Evolutionary conservation across 2,329 filamentous ascomycete species (phyloP).

Genomic region (Ascochyta fabae): DNA sequence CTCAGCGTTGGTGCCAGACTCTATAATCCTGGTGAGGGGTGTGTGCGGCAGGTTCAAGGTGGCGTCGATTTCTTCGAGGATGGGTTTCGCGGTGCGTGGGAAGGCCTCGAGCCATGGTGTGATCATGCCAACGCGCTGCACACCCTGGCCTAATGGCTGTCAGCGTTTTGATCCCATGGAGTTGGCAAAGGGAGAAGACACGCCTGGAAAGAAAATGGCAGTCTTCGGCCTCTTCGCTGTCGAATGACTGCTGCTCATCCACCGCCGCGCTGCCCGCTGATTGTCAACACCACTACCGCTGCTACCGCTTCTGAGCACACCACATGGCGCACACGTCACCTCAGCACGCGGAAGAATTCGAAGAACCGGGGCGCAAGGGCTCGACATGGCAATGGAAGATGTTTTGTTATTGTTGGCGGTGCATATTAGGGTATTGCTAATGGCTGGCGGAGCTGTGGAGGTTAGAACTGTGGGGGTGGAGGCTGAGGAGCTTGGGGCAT

Average conservation of each 20-base stretch:
- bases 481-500: conserved; percentile 14
- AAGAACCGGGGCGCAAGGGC: neutral
- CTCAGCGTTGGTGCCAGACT: conserved; percentile 75
- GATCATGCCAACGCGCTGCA: conserved; percentile 88
- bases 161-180: conserved; percentile 7
- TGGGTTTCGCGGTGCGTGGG: conserved; percentile 74
- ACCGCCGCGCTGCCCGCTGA: conserved; percentile 21
- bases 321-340: conserved; percentile 7
- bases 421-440: conserved; percentile 8
- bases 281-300: neutral
- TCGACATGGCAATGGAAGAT: conserved; percentile 8
- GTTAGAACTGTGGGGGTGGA: conserved; percentile 14
- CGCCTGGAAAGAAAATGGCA: conserved; percentile 50
- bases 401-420: conserved; percentile 6
- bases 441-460: conserved; percentile 8
- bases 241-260: conserved; percentile 38
- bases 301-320: neutral
- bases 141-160: conserved; percentile 73
- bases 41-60: conserved; percentile 68
- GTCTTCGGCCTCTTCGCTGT: conserved; percentile 44
- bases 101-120: conserved; percentile 87
- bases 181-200: neutral
- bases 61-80: conserved; percentile 85
- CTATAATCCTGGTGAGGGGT: conserved; percentile 75
- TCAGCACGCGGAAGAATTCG: conserved; percentile 9